A percentile compares a stretch with the other conserved stretches of the same genome.
phyloP scores from a whole-genome alignment of 495 filamentous ascomycete genomes.

The Aspergillus wentii region DNA sequence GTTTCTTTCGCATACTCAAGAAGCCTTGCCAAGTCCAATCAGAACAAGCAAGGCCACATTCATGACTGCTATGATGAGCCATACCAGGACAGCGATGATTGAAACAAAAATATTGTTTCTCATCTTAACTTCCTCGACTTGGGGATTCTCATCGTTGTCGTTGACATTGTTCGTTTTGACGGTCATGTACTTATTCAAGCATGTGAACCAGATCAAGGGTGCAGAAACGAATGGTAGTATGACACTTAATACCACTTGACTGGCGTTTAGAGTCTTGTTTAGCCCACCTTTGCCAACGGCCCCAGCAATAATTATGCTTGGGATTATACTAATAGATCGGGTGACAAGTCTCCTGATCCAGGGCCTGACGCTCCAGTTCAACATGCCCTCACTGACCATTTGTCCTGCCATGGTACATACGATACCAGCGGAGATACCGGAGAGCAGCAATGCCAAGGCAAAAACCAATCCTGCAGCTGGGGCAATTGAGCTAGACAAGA shows the following conservation, averaged over 20 bases:
- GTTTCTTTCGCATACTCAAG: neutral
- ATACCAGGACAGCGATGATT: slow-evolving; percentile 52
- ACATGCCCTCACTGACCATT: slow-evolving; percentile 75
- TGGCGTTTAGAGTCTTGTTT: slow-evolving; percentile 66
- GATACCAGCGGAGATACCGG: slow-evolving; percentile 71
- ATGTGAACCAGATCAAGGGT: slow-evolving; percentile 85
- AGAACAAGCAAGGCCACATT: slow-evolving; percentile 69
- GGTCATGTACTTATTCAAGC: slow-evolving; percentile 75
- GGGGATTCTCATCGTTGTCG: slow-evolving; percentile 18
- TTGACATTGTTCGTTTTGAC: slow-evolving; percentile 37
- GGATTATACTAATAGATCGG: slow-evolving; percentile 69
- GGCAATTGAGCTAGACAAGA: slow-evolving; percentile 65
- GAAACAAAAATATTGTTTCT: slow-evolving; percentile 57
- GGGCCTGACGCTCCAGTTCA: slow-evolving; percentile 64
- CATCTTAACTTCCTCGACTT: slow-evolving; percentile 45
- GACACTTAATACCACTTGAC: slow-evolving; percentile 75
- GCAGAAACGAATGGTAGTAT: slow-evolving; percentile 78
- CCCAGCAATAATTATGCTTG: slow-evolving; percentile 75
- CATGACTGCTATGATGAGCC: slow-evolving; percentile 67
- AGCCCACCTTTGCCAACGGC: slow-evolving; percentile 70
- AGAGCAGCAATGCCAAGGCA: slow-evolving; percentile 72
- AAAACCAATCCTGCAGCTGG: slow-evolving; percentile 72
- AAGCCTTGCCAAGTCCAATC: slow-evolving; percentile 54
- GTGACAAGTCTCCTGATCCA: slow-evolving; percentile 72
- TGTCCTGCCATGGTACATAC: slow-evolving; percentile 82